Base-by-base conservation (phyloP, 495 filamentous ascomycete species). In the Xylaria palmicola region DNA sequence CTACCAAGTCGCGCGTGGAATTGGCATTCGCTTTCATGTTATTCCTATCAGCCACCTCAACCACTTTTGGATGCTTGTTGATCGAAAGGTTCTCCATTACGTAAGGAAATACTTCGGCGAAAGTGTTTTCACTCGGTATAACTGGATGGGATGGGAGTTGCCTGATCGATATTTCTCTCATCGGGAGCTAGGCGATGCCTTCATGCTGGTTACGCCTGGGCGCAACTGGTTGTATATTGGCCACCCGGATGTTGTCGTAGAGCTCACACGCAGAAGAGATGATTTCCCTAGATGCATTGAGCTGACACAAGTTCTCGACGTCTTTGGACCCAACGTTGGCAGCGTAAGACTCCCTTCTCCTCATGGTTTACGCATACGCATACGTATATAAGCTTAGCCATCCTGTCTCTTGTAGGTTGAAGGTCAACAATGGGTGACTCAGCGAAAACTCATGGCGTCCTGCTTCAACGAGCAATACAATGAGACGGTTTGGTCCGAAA, bases 391-490 rank as follows among this genome's bases (percentile, higher is more conserved):
- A 50, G 5, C 48, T 36, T 34, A 24, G 22, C 4, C 45, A 13
- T 22, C 2, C 58, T 12, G 24, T 9, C 6, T 13, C 19, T 39
- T 17, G 8, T 55, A 78, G 65, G 68, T 66, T 17, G 73, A 80
- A 29, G 75, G 72, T 8, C 30, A 67, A 15, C 59, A 76, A n/a
- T 85, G 81, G 81, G 71, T 75, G 17, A 73, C 65, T 19, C 78
- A 81, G 51, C 72, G 81, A 15, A 82, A 77, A 50, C 59, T 78
- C 15, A 73, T 75, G 1, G 70, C 72, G 3, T 55, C 63, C 0
- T 71, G 72, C 9, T 83, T 84, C 68, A 80, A 76, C 40, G 80
- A 85, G 59, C 76, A 74, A 54, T 81, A 77, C 65, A 81, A 79
- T 51, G 60, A 63, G 22, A 60, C 80, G 5, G 81, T 83, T 0